Evolutionary conservation across 2,329 filamentous ascomycete genomes (phyloP), one percentile per base, ranked within the genome.

Genomic region (Lasiodiplodia theobromae): DNA sequence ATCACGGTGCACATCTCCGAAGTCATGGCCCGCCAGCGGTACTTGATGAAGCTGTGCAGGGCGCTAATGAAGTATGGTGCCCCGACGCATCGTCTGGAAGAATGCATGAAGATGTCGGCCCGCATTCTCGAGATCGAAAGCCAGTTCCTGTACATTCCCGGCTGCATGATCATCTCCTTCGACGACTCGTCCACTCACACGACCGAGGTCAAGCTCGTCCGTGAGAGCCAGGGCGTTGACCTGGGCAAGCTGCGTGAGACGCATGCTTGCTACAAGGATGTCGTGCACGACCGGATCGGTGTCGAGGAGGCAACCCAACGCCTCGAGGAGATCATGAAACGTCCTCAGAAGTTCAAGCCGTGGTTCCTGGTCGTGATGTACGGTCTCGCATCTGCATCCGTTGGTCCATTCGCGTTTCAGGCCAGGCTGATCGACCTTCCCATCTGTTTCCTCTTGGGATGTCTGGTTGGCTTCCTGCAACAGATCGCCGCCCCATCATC

Each of bases 121-220:
- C 87, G 92, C n/a, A 92, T 96, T 1, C 86, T 97, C 47, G 92
- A 94, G 78, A 94, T 97, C 18, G 92, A 97, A 72, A 91, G 91
- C 6, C 93, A 97, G 74, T 97, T 96, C 73, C 82, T 97, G 25
- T 97, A 97, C 77, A 88, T 97, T 37, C 94, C 94, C 0, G 92
- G 92, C 0, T 96, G 92, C 75, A 97, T 97, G 94, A 92, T 97
- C 68, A 91, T 97, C 76, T 95, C 93, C 4, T 97, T 97, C 75
- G 94, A 89, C 74, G 92, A 95, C 78, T 80, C 82, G 5, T 81
- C 85, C 0, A 92, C 91, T 0, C 91, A 94, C 74, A 94, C 92
- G 0, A 91, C 91, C n/a, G 91, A 93, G 76, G 91, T 94, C 70
- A 92, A 92, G 80, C 85, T 94, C 38, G 89, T 94, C 7, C 87